Evolutionary conservation across 1,139 yeast genomes (phyloP).

Genomic region (Nakaseomyces nivariensis): DNA sequence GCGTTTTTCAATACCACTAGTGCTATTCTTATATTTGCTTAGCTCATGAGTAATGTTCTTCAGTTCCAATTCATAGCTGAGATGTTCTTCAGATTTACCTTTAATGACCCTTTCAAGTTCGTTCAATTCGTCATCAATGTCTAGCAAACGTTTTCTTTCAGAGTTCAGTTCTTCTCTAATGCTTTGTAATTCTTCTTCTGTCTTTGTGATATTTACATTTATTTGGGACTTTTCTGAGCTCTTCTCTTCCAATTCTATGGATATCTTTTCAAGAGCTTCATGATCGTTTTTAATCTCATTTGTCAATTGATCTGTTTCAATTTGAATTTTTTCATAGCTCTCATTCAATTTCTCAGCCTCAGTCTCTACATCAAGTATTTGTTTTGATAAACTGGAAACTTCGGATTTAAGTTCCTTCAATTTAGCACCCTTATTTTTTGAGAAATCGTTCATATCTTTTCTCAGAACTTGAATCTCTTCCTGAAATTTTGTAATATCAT

Average conservation of each 20-base stretch:
- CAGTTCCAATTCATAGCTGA: conserved; percentile 43
- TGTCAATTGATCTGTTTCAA: conserved; percentile 61
- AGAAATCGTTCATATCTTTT: conserved; percentile 75
- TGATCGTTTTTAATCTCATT: conserved; percentile 43
- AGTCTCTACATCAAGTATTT: conserved; percentile 30
- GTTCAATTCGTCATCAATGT: conserved; percentile 68
- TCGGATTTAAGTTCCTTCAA: conserved; percentile 58
- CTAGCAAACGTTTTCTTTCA: conserved; percentile 54
- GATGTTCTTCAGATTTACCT: conserved; percentile 41
- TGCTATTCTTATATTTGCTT: conserved; percentile 44
- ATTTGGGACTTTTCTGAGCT: conserved; percentile 27
- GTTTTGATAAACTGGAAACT: conserved; percentile 34
- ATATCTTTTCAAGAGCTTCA: conserved; percentile 33
- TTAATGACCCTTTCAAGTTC: conserved; percentile 49
- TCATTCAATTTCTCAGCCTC: conserved; percentile 40
- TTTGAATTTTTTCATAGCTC: conserved; percentile 52
- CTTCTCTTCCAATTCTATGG: conserved; percentile 36
- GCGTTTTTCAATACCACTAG: conserved; percentile 34
- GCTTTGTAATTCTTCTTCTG: conserved; percentile 6
- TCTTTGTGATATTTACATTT: conserved; percentile 16
- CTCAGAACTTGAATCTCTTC: conserved; percentile 50
- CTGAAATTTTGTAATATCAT: conserved; percentile 25
- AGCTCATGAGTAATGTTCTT: conserved; percentile 59
- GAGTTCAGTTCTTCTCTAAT: conserved; percentile 30
- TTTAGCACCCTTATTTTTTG: conserved; percentile 69